phyloP scores from a whole-genome alignment of 2,329 filamentous ascomycete genomes.

The Colletotrichum neosansevieriae region DNA sequence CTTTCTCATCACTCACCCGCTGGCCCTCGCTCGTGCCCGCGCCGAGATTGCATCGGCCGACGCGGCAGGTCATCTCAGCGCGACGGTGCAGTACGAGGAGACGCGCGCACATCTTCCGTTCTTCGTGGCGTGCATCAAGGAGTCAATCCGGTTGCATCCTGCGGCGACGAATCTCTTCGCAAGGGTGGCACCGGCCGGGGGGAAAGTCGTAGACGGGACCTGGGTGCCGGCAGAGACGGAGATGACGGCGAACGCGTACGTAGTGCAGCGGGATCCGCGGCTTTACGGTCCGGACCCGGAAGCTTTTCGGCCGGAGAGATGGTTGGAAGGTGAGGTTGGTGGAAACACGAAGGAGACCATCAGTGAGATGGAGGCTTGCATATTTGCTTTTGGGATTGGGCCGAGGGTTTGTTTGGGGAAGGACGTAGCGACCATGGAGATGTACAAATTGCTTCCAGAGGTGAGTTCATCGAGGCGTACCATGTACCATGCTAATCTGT shows the following conservation, averaged over 20 bases:
- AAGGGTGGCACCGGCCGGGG: conserved; percentile 5
- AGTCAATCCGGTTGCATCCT: conserved; percentile 20
- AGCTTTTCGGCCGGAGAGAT: conserved; percentile 56
- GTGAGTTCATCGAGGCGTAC: background rate
- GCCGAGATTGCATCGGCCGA: conserved; percentile 7
- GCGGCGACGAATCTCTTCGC: conserved; percentile 23
- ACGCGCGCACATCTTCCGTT: conserved; percentile 22
- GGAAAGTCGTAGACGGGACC: conserved; percentile 21
- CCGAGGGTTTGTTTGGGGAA: conserved; percentile 20
- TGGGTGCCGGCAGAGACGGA: conserved; percentile 26
- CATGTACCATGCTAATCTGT: background rate
- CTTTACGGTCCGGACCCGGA: conserved; percentile 51
- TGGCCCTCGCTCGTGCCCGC: background rate
- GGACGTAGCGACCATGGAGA: conserved; percentile 21
- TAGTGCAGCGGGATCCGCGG: conserved; percentile 48
- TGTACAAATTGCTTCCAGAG: conserved; percentile 25
- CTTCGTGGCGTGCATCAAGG: conserved; percentile 29
- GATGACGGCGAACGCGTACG: conserved; percentile 48
- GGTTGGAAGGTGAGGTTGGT: conserved; percentile 48
- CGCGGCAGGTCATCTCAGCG: background rate
- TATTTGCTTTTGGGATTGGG: conserved; percentile 20
- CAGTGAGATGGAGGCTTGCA: conserved; percentile 15
- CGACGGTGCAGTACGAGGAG: conserved; percentile 21
- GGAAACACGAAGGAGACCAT: conserved; percentile 11
- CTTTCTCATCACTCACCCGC: conserved; percentile 9